These are phyloP conservation scores for Cornus controversa DNA, from an alignment of 148 eudicot genomes.

Conservation along the genomic window DNA sequence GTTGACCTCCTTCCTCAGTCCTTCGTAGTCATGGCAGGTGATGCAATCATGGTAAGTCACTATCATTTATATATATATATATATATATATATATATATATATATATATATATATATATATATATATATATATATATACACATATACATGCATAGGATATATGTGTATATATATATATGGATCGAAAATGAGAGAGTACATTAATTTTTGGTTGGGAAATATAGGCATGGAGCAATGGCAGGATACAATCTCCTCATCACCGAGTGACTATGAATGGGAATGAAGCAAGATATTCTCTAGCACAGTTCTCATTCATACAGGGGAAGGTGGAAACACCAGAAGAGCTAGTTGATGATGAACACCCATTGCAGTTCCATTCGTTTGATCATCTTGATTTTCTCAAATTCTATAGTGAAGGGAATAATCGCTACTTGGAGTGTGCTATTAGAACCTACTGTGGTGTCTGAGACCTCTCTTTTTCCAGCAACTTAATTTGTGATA, in stretches of 20 bases:
- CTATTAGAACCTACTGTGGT: conserved; percentile 40
- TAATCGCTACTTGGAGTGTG: conserved; percentile 32
- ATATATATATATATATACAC: too few species aligned
- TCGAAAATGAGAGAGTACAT: too few species aligned
- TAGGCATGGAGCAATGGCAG: conserved; percentile 59
- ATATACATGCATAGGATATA: too few species aligned
- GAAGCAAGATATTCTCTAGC: conserved; percentile 38
- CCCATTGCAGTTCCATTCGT: conserved; percentile 34
- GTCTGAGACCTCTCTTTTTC: conserved; percentile 20
- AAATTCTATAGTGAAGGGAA: conserved; percentile 32
- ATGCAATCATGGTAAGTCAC: conserved; percentile 43
- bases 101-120: not conserved
- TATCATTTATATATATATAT: not conserved
- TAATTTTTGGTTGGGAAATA: not conserved
- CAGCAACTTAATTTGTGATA: not conserved
- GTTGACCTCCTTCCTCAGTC: conserved; percentile 43
- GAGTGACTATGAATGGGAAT: conserved; percentile 39
- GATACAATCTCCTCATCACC: conserved; percentile 42
- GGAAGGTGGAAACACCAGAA: conserved; percentile 33
- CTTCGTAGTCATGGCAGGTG: conserved; percentile 54
- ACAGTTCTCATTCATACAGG: conserved; percentile 41
- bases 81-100: too few species aligned
- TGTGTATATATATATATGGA: not conserved
- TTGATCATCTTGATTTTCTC: conserved; percentile 42
- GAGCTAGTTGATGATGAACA: conserved; percentile 45